Percentiles rank a stretch among this genome's conserved stretches.
phyloP scores from a whole-genome alignment of 23 red algal species.

The Gracilaria vermiculophylla region DNA sequence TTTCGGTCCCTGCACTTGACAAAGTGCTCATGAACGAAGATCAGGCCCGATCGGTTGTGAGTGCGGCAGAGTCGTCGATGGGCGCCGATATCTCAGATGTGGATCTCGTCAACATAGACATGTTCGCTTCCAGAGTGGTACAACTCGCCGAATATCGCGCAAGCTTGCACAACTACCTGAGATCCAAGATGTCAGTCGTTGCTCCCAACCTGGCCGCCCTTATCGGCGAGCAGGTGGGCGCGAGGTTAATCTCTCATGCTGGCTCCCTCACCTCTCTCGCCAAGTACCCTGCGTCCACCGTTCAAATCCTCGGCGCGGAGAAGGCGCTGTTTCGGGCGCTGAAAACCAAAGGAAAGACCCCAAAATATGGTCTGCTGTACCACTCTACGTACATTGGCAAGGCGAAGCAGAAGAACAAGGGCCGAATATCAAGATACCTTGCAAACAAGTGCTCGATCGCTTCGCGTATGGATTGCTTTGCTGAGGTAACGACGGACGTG shows the following conservation, averaged over 20 bases:
- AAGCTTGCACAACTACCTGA: constrained; percentile 84
- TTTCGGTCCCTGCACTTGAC: constrained; percentile 41
- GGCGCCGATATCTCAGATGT: constrained; percentile 86
- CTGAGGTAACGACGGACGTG: constrained; percentile 71
- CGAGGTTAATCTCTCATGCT: constrained; percentile 94
- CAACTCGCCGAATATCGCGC: constrained; percentile 83
- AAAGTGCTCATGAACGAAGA: constrained; percentile 64
- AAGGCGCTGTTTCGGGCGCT: constrained; percentile 99
- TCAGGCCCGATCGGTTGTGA: constrained; percentile 65
- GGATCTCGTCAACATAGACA: constrained; percentile 91
- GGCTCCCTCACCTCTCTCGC: constrained; percentile 94
- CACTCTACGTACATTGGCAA: constrained; percentile 91
- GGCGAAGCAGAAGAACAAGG: constrained; percentile 93
- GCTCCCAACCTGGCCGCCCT: constrained; percentile 89
- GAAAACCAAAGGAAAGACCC: constrained; percentile 93
- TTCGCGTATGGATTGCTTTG: constrained; percentile 92
- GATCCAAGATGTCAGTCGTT: constrained; percentile 77
- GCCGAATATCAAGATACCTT: constrained; percentile 89
- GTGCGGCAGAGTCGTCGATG: constrained; percentile 92
- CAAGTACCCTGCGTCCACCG: constrained; percentile 98
- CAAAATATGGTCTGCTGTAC: constrained; percentile 94
- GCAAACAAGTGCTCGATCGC: constrained; percentile 96
- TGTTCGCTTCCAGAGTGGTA: constrained; percentile 79
- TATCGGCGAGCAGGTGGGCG: constrained; percentile 93
- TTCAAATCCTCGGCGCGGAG: constrained; percentile 98